These are phyloP conservation scores for Bipolaris victoriae DNA, from an alignment of 2,329 filamentous ascomycete species.

Conservation along the genomic window DNA sequence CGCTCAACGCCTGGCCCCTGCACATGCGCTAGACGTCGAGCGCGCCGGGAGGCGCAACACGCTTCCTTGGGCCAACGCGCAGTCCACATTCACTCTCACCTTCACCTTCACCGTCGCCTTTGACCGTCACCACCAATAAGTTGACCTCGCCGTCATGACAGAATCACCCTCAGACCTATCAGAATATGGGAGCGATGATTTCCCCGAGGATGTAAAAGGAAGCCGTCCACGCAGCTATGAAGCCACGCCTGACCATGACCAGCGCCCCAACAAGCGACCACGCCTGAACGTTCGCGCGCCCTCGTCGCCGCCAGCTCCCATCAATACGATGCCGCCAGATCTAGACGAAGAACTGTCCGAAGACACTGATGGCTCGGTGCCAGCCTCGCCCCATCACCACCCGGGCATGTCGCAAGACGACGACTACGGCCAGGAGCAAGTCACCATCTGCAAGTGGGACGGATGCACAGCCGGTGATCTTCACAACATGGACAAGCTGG, in stretches of 20 bases:
- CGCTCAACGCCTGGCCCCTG: slow-evolving; percentile 19
- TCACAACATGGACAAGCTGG: slow-evolving; percentile 59
- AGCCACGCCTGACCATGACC: slow-evolving; percentile 52
- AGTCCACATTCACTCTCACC: background rate
- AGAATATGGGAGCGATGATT: slow-evolving; percentile 67
- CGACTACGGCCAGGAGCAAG: slow-evolving; percentile 52
- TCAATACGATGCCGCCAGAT: slow-evolving; percentile 24
- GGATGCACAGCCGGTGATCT: slow-evolving; percentile 57
- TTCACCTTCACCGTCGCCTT: background rate
- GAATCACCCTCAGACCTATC: slow-evolving; percentile 69
- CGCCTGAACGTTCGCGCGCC: slow-evolving; percentile 45
- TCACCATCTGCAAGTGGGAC: slow-evolving; percentile 58
- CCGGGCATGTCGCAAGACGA: slow-evolving; percentile 51
- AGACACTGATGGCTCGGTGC: slow-evolving; percentile 83
- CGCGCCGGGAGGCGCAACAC: slow-evolving; percentile 15
- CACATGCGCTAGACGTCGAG: slow-evolving; percentile 13
- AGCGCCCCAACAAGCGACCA: slow-evolving; percentile 49
- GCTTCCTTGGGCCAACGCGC: slow-evolving; percentile 11
- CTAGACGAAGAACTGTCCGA: slow-evolving; percentile 75
- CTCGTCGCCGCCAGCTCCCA: slow-evolving; percentile 40
- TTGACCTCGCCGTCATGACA: slow-evolving; percentile 37
- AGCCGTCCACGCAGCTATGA: slow-evolving; percentile 57
- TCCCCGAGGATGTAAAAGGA: slow-evolving; percentile 62
- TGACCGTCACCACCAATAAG: background rate
- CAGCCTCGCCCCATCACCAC: slow-evolving; percentile 56